Conservation (phyloP, 1,284 basidiomycete genomes). For the Somion occarium region DNA sequence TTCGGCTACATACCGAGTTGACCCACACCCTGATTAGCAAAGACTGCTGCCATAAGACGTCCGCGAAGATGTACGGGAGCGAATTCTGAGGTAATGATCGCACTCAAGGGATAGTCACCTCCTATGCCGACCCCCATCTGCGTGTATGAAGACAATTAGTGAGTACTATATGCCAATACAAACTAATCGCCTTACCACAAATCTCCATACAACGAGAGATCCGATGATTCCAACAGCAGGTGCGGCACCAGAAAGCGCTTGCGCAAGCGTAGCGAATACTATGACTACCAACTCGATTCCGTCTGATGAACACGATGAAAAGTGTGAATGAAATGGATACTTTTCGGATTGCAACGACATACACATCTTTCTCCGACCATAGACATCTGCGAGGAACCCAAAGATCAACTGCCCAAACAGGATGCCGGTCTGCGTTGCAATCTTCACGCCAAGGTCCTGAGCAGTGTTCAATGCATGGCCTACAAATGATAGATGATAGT, state of each 20-base stretch:
- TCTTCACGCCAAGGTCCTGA: conserved; percentile 75
- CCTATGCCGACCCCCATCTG: conserved; percentile 45
- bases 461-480: neutral
- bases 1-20: conserved; percentile 35
- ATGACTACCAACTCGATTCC: conserved; percentile 58
- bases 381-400: conserved; percentile 49
- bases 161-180: no score
- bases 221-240: neutral
- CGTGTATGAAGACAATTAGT: no score
- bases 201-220: conserved; percentile 42
- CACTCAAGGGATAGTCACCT: conserved; percentile 50
- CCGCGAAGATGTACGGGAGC: conserved; percentile 54
- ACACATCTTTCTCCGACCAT: conserved; percentile 53
- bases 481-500: no score
- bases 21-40: conserved; percentile 53
- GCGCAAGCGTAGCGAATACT: conserved; percentile 44
- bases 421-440: conserved; percentile 62
- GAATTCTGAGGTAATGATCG: conserved; percentile 56
- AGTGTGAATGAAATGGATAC: conserved; percentile 2
- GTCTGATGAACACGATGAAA: conserved; percentile 33
- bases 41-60: conserved; percentile 52
- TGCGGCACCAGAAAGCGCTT: conserved; percentile 40
- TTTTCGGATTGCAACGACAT: conserved; percentile 12
- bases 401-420: conserved; percentile 57
- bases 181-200: conserved; percentile 40